Evolutionary conservation across 1,284 basidiomycete genomes (phyloP).

Genomic region (Inonotus obliquus): DNA sequence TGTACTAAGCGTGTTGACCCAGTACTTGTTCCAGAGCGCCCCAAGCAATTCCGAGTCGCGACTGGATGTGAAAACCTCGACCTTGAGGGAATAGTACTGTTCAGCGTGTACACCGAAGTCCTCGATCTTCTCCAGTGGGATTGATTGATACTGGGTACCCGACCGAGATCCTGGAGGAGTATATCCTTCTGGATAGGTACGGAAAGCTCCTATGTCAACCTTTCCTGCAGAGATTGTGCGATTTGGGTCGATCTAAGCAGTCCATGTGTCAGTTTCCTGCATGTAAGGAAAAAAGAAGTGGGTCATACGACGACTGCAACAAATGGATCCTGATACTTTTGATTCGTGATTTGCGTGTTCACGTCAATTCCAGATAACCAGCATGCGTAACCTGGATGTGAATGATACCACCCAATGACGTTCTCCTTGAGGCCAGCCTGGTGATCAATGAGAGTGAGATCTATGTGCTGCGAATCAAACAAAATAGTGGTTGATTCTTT

Average conservation of each 20-base stretch:
- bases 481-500: conserved; percentile 20
- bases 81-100: conserved; percentile 90
- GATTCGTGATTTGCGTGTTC: conserved; percentile 92
- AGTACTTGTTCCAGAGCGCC: conserved; percentile 98
- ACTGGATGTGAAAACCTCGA: conserved; percentile 91
- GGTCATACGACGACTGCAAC: conserved; percentile 88
- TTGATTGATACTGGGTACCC: conserved; percentile 87
- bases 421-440: conserved; percentile 84
- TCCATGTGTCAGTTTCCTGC: background rate
- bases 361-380: conserved; percentile 98
- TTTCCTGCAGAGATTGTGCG: conserved; percentile 96
- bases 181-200: conserved; percentile 93
- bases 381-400: conserved; percentile 95
- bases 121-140: conserved; percentile 92
- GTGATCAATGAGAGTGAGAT: background rate
- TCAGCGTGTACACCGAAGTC: conserved; percentile 99
- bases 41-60: conserved; percentile 85
- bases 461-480: background rate
- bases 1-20: conserved; percentile 94
- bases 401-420: conserved; percentile 98
- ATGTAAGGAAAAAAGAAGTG: background rate
- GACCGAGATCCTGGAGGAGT: conserved; percentile 62
- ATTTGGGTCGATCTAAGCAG: conserved; percentile 87
- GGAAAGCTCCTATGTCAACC: conserved; percentile 97
- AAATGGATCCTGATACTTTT: conserved; percentile 94